phyloP scores from a whole-genome alignment of 2,329 filamentous ascomycete species.

The Fusarium tjaetaba region DNA sequence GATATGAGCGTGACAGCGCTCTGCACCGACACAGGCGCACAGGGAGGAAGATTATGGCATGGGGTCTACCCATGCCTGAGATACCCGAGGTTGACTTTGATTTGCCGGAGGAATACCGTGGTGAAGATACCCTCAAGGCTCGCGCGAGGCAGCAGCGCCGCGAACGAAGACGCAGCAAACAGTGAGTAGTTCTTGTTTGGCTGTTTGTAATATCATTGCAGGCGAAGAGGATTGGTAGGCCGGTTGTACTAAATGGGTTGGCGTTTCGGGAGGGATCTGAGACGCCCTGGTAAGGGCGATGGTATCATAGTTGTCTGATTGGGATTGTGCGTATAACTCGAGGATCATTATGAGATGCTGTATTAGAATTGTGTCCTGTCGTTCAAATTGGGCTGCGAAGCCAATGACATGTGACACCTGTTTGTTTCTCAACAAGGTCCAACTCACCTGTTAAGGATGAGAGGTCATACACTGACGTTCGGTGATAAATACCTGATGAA shows the following conservation, averaged over 20 bases:
- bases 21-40: conserved; percentile 77
- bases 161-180: conserved; percentile 63
- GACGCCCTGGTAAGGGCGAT: conserved; percentile 21
- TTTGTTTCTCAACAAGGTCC: conserved; percentile 1
- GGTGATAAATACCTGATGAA: not conserved
- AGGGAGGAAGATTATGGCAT: conserved; percentile 77
- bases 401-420: not conserved
- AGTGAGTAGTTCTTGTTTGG: conserved; percentile 42
- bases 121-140: conserved; percentile 65
- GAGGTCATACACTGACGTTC: not conserved
- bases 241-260: conserved; percentile 30
- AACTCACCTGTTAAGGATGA: not conserved
- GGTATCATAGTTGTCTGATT: conserved; percentile 5
- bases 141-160: conserved; percentile 71
- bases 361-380: conserved; percentile 3
- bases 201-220: conserved; percentile 35
- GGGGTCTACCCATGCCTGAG: conserved; percentile 84
- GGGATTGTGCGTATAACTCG: conserved; percentile 8
- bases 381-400: not conserved
- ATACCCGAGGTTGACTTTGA: conserved; percentile 76
- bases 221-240: conserved; percentile 16
- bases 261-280: conserved; percentile 34
- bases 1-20: conserved; percentile 81
- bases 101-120: conserved; percentile 72
- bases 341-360: conserved; percentile 5